Evolutionary conservation across 2,329 filamentous ascomycete species (phyloP), one percentile per base, ranked within the genome.

Genomic region (Sporothrix humicola): DNA sequence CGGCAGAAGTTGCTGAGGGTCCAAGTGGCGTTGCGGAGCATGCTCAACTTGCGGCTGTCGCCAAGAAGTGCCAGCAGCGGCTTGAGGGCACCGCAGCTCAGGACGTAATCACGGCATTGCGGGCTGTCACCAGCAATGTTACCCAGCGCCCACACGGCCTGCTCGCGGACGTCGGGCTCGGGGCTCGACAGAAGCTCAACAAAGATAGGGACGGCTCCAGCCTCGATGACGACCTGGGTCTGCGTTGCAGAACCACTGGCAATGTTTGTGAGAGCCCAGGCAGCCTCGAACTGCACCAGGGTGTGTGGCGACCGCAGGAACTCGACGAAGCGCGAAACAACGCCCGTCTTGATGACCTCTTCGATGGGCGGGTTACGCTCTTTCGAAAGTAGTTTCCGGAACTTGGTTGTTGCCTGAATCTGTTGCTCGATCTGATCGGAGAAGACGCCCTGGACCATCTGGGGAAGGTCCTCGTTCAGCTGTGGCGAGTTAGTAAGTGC

Each of bases 111-210:
- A 80, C 96, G 92, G 89, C 96, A 99, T 80, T 94, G 91, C 77
- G 96, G 96, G 87, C 95, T 98, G 83, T 99, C 96, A 84, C 96
- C 96, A 77, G 96, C 96, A 85, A 99, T 99, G 85, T 99, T 99
- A 81, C 96, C 96, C 72, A 99, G 87, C 61, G 96, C 96, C 96
- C 96, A 99, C 72, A 99, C 96, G 73, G 96, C 96, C 84, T 99
- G 96, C 85, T 99, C 96, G 78, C 96, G 90, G 61, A 99, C 96
- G 87, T 99, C 96, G 72, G 96, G 95, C 85, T 99, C 96, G 75
- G 94, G 96, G 87, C 95, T 98, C 81, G 88, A 93, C 77, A 99
- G 88, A 75, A 99, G 89, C 86, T 99, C 95, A 77, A 98, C 95
- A 79, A 99, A 99, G 82, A 99, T 99, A 73, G 96, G 96, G 58